Conservation (phyloP, 2,329 filamentous ascomycete species). For the Aspergillus cejpii region DNA sequence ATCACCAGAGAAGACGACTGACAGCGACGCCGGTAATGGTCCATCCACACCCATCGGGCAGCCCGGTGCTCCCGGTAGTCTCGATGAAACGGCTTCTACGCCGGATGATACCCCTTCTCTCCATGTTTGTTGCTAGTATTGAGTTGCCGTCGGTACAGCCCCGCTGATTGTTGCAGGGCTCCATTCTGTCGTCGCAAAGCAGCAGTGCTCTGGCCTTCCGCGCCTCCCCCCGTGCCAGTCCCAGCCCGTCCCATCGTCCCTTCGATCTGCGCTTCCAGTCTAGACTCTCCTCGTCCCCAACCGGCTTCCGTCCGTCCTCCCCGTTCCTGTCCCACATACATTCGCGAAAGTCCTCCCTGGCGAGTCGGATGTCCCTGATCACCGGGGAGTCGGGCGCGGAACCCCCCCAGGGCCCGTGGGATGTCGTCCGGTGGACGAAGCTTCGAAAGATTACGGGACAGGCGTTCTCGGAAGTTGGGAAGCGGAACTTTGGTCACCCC, state of each 20-base stretch:
- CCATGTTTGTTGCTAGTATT: conserved; percentile 53
- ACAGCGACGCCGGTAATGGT: conserved; percentile 17
- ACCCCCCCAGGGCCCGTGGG: conserved; percentile 77
- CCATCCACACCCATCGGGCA: conserved; percentile 20
- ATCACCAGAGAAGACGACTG: conserved; percentile 19
- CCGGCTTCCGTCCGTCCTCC: conserved; percentile 63
- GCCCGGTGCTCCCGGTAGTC: conserved; percentile 32
- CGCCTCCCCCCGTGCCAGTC: conserved; percentile 62
- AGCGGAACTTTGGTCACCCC: conserved; percentile 83
- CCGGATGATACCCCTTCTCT: conserved; percentile 80
- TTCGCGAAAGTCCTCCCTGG: conserved; percentile 73
- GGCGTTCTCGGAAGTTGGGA: conserved; percentile 85
- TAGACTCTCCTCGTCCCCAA: conserved; percentile 58
- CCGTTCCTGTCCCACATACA: conserved; percentile 70
- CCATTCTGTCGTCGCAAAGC: conserved; percentile 55
- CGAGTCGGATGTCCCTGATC: conserved; percentile 57
- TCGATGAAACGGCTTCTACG: conserved; percentile 64
- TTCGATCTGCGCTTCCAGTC: conserved; percentile 95
- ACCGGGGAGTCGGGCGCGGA: conserved; percentile 60
- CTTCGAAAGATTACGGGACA: conserved; percentile 82
- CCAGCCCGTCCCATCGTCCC: conserved; percentile 77
- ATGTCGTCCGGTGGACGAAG: conserved; percentile 93
- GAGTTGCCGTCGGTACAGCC: conserved; percentile 52
- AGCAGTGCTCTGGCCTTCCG: conserved; percentile 67
- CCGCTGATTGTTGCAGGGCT: conserved; percentile 42